Conservation (phyloP, 139 green algal genomes). For the Trebouxia sp. region DNA sequence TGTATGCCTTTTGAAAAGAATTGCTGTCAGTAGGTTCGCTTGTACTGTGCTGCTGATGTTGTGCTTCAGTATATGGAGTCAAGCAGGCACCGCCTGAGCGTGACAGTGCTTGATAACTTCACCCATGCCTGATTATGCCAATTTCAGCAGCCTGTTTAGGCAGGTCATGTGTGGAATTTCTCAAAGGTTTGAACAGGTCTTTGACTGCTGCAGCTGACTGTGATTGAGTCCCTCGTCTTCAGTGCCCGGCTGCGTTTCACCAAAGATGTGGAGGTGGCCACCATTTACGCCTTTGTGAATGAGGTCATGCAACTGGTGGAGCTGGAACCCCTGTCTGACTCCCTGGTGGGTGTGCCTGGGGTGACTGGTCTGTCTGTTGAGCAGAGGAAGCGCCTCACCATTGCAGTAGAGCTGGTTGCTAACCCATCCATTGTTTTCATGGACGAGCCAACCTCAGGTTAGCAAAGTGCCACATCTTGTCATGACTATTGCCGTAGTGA, state of each 20-base stretch:
- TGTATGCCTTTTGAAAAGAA: too few relatives aligned
- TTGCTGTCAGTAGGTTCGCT: too few relatives aligned
- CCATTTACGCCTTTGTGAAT: slow-evolving; percentile 46
- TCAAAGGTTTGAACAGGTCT: too few relatives aligned
- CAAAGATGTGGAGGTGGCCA: slow-evolving; percentile 35
- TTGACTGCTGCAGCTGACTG: slow-evolving; percentile 40
- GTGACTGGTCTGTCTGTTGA: slow-evolving; percentile 50
- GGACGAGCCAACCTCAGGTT: slow-evolving; percentile 44
- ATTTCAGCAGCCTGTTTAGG: too few relatives aligned
- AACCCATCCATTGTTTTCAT: slow-evolving; percentile 45
- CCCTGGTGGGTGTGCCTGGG: slow-evolving; percentile 54
- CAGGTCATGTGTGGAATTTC: too few relatives aligned
- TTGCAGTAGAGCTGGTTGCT: slow-evolving; percentile 58
- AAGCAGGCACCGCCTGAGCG: too few relatives aligned
- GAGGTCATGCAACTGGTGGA: slow-evolving; percentile 65
- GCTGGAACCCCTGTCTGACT: slow-evolving; percentile 42
- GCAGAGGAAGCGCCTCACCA: slow-evolving; percentile 62
- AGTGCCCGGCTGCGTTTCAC: slow-evolving; percentile 55
- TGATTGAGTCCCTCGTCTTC: slow-evolving; percentile 55
- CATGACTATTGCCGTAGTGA: too few relatives aligned
- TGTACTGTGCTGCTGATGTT: too few relatives aligned
- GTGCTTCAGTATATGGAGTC: too few relatives aligned
- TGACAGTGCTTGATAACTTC: too few relatives aligned
- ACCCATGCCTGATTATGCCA: too few relatives aligned
- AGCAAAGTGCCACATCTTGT: too few relatives aligned